A percentile compares a stretch with the other conserved stretches of the same genome.
These are phyloP conservation scores for Talaromyces thailandensis DNA, from an alignment of 495 filamentous ascomycete species.

Conservation along the genomic window DNA sequence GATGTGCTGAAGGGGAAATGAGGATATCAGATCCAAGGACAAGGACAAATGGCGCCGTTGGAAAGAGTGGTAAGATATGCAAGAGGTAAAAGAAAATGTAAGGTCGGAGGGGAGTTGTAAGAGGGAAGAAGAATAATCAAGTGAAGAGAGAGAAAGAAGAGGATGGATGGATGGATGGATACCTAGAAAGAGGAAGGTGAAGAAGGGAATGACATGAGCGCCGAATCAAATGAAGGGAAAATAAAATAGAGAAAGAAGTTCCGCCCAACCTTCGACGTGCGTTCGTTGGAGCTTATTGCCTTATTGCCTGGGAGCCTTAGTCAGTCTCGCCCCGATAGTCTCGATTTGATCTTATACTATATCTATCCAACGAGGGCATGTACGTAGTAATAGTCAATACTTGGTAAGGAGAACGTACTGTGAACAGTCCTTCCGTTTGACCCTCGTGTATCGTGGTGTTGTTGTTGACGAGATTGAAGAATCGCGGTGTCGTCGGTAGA, in stretches of 20 bases:
- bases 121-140: neutral
- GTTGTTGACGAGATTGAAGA: neutral
- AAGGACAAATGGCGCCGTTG: neutral
- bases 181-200: neutral
- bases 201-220: neutral
- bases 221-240: neutral
- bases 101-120: neutral
- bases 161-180: neutral
- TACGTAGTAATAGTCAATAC: neutral
- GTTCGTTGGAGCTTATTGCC: conserved; percentile 1
- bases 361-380: neutral
- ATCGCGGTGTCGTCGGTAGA: neutral
- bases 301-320: neutral
- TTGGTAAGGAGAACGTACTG: neutral
- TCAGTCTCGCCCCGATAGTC: neutral
- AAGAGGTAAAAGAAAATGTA: neutral
- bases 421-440: neutral
- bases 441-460: neutral
- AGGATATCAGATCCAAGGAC: neutral
- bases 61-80: neutral
- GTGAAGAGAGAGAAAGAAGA: neutral
- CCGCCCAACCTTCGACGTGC: neutral
- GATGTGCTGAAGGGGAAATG: neutral
- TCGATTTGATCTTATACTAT: neutral
- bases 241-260: neutral